These are phyloP conservation scores for Sporothrix dimorphospora DNA, from an alignment of 2,329 filamentous ascomycete species.

Conservation along the genomic window DNA sequence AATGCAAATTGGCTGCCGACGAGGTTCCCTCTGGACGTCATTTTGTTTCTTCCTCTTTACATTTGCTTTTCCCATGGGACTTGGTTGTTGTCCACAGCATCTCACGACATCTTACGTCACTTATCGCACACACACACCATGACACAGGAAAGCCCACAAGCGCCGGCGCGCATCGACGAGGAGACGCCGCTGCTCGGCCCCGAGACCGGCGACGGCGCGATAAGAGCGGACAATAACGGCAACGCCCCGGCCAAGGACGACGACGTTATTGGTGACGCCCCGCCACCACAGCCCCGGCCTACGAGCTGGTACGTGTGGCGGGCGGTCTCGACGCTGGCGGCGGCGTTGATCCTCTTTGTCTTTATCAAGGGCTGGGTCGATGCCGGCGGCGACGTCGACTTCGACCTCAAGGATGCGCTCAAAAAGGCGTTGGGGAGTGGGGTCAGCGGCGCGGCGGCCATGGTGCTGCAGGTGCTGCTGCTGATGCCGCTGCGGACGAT, in stretches of 20 bases:
- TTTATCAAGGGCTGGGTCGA: conserved; percentile 54
- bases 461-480: conserved; percentile 52
- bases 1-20: conserved; percentile 13
- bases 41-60: no score
- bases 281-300: not conserved
- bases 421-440: conserved; percentile 51
- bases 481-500: conserved; percentile 54
- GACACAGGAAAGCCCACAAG: conserved; percentile 11
- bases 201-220: not conserved
- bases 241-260: not conserved
- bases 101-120: not conserved
- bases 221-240: not conserved
- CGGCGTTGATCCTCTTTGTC: conserved; percentile 40
- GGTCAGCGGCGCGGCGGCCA: conserved; percentile 52
- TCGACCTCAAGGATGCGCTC: conserved; percentile 50
- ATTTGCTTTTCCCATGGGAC: not conserved
- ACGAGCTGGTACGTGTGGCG: conserved; percentile 40
- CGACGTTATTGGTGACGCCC: not conserved
- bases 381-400: conserved; percentile 48
- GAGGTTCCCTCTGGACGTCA: not conserved
- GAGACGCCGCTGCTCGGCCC: conserved; percentile 30
- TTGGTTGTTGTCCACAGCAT: not conserved
- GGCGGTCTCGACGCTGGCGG: conserved; percentile 43
- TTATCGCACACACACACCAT: not conserved
- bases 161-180: conserved; percentile 23